phyloP scores from a whole-genome alignment of 768 basidiomycete species.

The Pholiota microspora region DNA sequence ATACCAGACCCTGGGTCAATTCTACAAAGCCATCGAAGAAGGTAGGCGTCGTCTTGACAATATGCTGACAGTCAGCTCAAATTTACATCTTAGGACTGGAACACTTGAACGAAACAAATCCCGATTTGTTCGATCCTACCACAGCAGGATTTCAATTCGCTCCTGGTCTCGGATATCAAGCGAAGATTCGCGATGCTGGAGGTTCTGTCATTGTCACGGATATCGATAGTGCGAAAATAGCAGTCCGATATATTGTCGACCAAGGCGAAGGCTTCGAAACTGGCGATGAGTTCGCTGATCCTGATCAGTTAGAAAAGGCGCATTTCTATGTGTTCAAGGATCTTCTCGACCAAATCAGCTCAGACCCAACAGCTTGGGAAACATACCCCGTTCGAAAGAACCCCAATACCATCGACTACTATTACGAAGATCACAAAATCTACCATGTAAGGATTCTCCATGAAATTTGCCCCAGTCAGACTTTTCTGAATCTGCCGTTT shows the following conservation, averaged over 20 bases:
- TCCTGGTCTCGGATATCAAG: slow-evolving; percentile 14
- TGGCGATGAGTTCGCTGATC: slow-evolving; percentile 13
- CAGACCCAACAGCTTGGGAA: slow-evolving; percentile 13
- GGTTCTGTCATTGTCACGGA: slow-evolving; percentile 18
- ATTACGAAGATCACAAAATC: slow-evolving; percentile 10
- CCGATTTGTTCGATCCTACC: slow-evolving; percentile 7
- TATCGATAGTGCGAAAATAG: slow-evolving; percentile 15
- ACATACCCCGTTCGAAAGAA: slow-evolving; percentile 16
- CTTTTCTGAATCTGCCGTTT: neutral
- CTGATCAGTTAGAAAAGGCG: slow-evolving; percentile 15
- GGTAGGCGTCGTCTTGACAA: neutral
- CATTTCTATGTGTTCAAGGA: slow-evolving; percentile 22
- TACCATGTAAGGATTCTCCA: slow-evolving; percentile 8
- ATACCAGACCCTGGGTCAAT: slow-evolving; percentile 16
- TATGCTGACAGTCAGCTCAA: neutral
- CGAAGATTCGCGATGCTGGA: slow-evolving; percentile 11
- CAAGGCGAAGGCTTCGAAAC: slow-evolving; percentile 23
- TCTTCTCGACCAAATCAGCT: slow-evolving; percentile 9
- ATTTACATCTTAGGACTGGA: slow-evolving; percentile 5
- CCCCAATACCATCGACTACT: slow-evolving; percentile 19
- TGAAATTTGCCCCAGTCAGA: neutral
- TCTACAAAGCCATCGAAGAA: slow-evolving; percentile 14
- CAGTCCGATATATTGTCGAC: slow-evolving; percentile 20
- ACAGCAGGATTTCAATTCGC: slow-evolving; percentile 12
- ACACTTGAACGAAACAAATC: slow-evolving; percentile 1